Conservation (phyloP, 768 basidiomycete species). For the Boletus reticulatus region DNA sequence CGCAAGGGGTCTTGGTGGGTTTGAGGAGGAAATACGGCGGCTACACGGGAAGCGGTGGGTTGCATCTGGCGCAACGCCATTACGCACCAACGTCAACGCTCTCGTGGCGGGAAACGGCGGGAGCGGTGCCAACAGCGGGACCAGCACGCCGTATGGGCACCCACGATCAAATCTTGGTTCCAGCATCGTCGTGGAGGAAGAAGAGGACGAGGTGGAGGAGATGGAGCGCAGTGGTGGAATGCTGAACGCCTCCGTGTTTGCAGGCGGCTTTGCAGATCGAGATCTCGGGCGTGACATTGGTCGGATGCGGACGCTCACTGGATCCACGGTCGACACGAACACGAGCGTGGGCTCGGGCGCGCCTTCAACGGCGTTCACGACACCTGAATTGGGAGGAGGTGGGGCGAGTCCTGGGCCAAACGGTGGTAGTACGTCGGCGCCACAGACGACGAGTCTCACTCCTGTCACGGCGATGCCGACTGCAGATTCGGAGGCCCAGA, state of each 20-base stretch:
- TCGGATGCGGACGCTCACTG: slow-evolving; percentile 56
- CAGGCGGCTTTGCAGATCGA: slow-evolving; percentile 39
- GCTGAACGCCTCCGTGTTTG: slow-evolving; percentile 32
- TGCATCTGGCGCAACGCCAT: slow-evolving; percentile 52
- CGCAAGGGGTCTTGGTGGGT: slow-evolving; percentile 49
- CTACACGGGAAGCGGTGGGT: slow-evolving; percentile 75
- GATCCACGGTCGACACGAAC: slow-evolving; percentile 38
- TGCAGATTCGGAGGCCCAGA: slow-evolving; percentile 66
- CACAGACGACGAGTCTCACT: slow-evolving; percentile 57
- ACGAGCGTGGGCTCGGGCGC: slow-evolving; percentile 36
- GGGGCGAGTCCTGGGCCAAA: slow-evolving; percentile 35
- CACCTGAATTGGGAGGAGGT: slow-evolving; percentile 51
- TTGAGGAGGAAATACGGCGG: slow-evolving; percentile 77
- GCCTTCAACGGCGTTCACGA: slow-evolving; percentile 55
- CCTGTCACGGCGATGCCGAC: slow-evolving; percentile 74
- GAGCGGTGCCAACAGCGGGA: slow-evolving; percentile 59
- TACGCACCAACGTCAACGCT: slow-evolving; percentile 60
- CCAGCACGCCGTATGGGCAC: slow-evolving; percentile 66
- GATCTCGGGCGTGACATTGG: slow-evolving; percentile 37
- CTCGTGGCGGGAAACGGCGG: slow-evolving; percentile 30
- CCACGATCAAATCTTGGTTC: slow-evolving; percentile 51
- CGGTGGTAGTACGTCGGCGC: slow-evolving; percentile 24
- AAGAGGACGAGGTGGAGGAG: slow-evolving; percentile 71
- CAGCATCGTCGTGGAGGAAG: slow-evolving; percentile 64
- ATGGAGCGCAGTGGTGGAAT: slow-evolving; percentile 40